Evolutionary conservation across 176 grass and related monocot species (phyloP), one percentile per base, ranked within the genome.

Genomic region (Triticum monococcum): DNA sequence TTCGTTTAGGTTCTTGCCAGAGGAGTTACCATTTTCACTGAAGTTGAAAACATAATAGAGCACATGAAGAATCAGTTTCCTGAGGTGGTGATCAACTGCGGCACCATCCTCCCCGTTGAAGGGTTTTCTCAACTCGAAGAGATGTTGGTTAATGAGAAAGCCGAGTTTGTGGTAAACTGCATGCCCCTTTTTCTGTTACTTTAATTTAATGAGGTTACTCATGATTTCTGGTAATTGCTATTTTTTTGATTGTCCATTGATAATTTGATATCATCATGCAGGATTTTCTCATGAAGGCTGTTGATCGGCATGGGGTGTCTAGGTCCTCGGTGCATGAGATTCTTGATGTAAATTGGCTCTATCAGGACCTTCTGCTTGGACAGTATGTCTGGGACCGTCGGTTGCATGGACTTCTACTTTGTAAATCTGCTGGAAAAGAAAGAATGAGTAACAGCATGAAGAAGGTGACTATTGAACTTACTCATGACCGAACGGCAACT

Each of bases 291-390:
- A 9, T 48, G 65, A 87, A 86, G 38, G 82, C 62, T 26, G 54
- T 91, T 83, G 78, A 93, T 77, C 36, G 20, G 12, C 71, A 72
- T 57, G 71, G 84, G 14, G 31, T 54, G 59, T 46, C 60, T 22
- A 82, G 45, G 38, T 87, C 68, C 14, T 57, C 63, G 69, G 68
- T 35, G 10, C 66, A 93, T 45, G 89, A 91, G 32, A 38, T 91
- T 83, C 83, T 93, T 37, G 38, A n/a, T 71, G 48, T 93, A 79
- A 91, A 93, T 89, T 96, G 89, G 89, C 87, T 93, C 46, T 85
- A 93, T 50, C 89, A 96, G 89, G 87, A 96, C 86, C 87, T 96
- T 86, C 81, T 91, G 38, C 79, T 96, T 40, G 67, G 72, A 74
- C 69, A 89, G 28, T 93, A 93, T 22, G 81, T 86, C 61, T 96